Base-by-base conservation (phyloP, 2,329 filamentous ascomycete species). In the Spiromastix sp. region DNA sequence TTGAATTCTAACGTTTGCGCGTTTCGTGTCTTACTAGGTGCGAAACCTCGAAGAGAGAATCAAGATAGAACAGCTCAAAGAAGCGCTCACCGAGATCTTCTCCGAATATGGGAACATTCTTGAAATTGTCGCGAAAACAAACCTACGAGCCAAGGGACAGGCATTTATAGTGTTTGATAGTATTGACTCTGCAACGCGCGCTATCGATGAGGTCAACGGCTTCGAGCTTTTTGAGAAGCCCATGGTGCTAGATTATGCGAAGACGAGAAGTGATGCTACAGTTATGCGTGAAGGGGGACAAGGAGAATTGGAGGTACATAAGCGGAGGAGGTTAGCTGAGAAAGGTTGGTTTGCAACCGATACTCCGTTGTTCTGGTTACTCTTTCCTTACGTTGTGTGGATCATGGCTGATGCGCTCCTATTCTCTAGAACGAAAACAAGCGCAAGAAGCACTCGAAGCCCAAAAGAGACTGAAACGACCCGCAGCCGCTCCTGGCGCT, bases 171-270 rank as follows among this genome's bases (percentile, higher is more conserved):
- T 96, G 30, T 96, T 86, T 56, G 85, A 93, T 49, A 73, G 69
- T 42, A 67, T 80, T n/a, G 81, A 86, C 37, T 75, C 79, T n/a
- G 87, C 87, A 3, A 67, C 73, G 34, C 72, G 77, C 43, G 89
- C 91, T 12, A 81, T 95, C 42, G 84, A 93, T 34, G 85, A 93
- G 48, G 71, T 93, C 42, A 82, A 95, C 51, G 89, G 85, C 6
- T 98, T 98, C 58, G 83, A 93, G 48, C 66, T 98, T 4, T 93
- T 93, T 50, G 85, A 83, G 32, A 93, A 95, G 64, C 79, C 82
- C 1, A 93, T 98, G 79, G 73, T 79, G 41, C 61, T 95, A 21
- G 80, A 85, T 11, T 79, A 85, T 52, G 91, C 91, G 16, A 80
- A 78, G 52, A 84, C 82, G 4, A 72, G 75, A 42, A 94, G 86